Evolutionary conservation across 2,329 filamentous ascomycete species (phyloP).

Genomic region (Xylariaceae sp.): DNA sequence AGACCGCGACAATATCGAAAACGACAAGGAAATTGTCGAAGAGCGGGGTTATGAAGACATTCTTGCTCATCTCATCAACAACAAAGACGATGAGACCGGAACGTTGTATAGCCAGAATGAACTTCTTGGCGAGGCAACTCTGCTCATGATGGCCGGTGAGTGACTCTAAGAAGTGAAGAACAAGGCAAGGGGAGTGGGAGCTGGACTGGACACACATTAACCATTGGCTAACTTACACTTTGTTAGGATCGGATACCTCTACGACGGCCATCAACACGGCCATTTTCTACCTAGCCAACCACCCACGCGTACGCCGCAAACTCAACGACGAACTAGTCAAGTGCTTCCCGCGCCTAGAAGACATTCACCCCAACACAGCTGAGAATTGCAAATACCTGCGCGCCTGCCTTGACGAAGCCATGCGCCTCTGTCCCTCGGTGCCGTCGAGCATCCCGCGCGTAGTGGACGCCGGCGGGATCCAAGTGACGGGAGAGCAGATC

Average conservation of each 20-base stretch:
- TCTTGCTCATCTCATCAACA: conserved; percentile 1
- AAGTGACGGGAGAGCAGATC: conserved; percentile 8
- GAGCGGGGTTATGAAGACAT: conserved; percentile 10
- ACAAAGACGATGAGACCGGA: conserved; percentile 4
- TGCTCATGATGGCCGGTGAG: conserved; percentile 12
- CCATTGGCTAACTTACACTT: no score
- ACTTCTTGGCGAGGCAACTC: neutral
- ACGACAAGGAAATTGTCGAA: no score
- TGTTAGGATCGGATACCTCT: conserved; percentile 1
- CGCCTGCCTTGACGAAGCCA: conserved; percentile 27
- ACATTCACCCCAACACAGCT: conserved; percentile 15
- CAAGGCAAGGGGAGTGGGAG: no score
- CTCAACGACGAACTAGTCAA: conserved; percentile 5
- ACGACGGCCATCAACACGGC: neutral
- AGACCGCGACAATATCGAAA: no score
- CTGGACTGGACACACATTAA: no score
- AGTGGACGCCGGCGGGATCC: conserved; percentile 13
- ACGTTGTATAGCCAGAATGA: neutral
- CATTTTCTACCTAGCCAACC: conserved; percentile 12
- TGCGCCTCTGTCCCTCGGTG: conserved; percentile 22
- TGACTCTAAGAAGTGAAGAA: no score
- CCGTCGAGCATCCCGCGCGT: conserved; percentile 15
- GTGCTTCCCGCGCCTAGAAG: conserved; percentile 3
- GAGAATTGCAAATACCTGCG: conserved; percentile 21
- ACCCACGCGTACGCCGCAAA: conserved; percentile 8